Conservation (phyloP, 2,329 filamentous ascomycete species). For the Talaromyces sp. region DNA sequence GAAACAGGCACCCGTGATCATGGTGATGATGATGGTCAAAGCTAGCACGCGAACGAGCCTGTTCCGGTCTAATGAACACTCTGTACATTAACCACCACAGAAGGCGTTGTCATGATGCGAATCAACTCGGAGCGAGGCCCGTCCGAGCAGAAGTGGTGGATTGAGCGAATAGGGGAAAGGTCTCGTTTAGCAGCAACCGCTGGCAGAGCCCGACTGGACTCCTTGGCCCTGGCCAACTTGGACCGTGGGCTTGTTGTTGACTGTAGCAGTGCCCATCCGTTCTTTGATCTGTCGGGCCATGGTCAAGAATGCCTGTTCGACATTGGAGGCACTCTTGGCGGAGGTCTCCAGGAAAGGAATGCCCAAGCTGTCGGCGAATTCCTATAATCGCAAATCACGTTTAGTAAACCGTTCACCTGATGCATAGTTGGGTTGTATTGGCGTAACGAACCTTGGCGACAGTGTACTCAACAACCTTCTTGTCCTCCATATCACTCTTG, state of each 20-base stretch:
- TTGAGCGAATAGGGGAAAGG: background rate
- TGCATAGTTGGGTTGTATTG: background rate
- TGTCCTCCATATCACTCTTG: slow-evolving; percentile 99
- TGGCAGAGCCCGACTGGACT: slow-evolving; percentile 79
- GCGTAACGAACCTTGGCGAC: slow-evolving; percentile 79
- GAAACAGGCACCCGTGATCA: background rate
- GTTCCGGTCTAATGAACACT: slow-evolving; percentile 1
- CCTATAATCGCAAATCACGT: slow-evolving; percentile 50
- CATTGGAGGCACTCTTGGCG: slow-evolving; percentile 98
- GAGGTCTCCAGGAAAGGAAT: slow-evolving; percentile 99
- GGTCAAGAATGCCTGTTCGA: slow-evolving; percentile 99
- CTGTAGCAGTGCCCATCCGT: slow-evolving; percentile 94
- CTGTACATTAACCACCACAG: background rate
- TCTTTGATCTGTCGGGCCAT: slow-evolving; percentile 99
- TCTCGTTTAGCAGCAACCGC: slow-evolving; percentile 78
- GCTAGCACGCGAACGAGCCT: background rate
- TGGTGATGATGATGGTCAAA: background rate
- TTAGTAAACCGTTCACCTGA: background rate
- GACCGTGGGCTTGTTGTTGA: slow-evolving; percentile 98
- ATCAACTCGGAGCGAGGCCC: background rate
- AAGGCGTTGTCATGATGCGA: background rate
- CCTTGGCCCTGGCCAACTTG: slow-evolving; percentile 93
- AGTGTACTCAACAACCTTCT: slow-evolving; percentile 99
- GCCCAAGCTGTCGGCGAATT: slow-evolving; percentile 96
- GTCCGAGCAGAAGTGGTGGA: background rate